Evolutionary conservation across 768 basidiomycete species (phyloP).

Genomic region (Boletus speciosus): DNA sequence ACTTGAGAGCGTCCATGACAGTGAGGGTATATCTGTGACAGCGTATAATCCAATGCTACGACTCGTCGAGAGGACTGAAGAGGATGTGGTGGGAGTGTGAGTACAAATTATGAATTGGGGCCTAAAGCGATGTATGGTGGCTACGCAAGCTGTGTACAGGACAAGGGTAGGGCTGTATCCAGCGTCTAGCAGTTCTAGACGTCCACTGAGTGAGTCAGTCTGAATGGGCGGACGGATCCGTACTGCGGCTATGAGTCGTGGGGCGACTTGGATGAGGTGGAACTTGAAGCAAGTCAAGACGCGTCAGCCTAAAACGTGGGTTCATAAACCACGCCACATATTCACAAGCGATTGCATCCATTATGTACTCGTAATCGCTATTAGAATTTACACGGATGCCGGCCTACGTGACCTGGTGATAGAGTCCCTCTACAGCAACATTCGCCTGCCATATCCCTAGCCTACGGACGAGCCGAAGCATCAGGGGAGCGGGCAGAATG

Average conservation of each 20-base stretch:
- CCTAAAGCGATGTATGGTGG: conserved; percentile 8
- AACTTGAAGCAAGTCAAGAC: conserved; percentile 32
- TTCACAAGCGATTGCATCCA: conserved; percentile 13
- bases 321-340: conserved; percentile 33
- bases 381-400: background rate
- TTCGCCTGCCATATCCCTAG: conserved; percentile 83
- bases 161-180: background rate
- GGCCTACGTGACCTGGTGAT: conserved; percentile 33
- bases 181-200: background rate
- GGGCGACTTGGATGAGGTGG: conserved; percentile 12
- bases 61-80: conserved; percentile 11
- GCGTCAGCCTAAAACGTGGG: conserved; percentile 34
- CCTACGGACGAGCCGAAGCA: conserved; percentile 59
- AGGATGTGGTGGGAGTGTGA: conserved; percentile 25
- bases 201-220: conserved; percentile 1
- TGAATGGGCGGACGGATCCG: conserved; percentile 1
- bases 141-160: conserved; percentile 25
- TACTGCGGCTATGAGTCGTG: background rate
- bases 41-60: conserved; percentile 40
- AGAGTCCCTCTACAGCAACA: conserved; percentile 71
- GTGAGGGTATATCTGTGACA: conserved; percentile 17
- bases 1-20: conserved; percentile 76
- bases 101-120: conserved; percentile 6
- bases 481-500: conserved; percentile 64
- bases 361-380: background rate